These are phyloP conservation scores for Scheffersomyces stambukii DNA, from an alignment of 1,139 yeast genomes.

Conservation along the genomic window DNA sequence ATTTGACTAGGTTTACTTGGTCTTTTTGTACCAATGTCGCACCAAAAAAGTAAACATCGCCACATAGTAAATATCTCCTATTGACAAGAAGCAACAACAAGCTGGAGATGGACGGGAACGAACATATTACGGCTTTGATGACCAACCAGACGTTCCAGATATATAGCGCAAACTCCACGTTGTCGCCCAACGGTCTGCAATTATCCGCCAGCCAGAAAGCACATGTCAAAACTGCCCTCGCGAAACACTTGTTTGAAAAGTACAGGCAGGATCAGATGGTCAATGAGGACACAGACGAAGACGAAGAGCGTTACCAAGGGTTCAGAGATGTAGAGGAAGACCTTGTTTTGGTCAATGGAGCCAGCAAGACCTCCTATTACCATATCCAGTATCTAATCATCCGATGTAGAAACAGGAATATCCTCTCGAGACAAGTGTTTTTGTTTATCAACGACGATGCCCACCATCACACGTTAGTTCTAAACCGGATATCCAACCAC, in stretches of 20 bases:
- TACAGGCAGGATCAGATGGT: conserved; percentile 6
- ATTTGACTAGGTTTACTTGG: no score
- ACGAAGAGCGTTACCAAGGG: conserved; percentile 10
- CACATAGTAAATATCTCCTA: no score
- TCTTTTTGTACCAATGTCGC: no score
- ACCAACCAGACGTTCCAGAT: conserved; percentile 17
- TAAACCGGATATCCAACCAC: conserved; percentile 5
- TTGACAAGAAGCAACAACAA: no score
- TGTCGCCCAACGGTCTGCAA: conserved; percentile 5
- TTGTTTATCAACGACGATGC: conserved; percentile 6
- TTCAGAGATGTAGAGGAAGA: conserved; percentile 8
- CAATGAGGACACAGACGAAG: conserved; percentile 10
- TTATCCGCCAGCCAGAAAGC: conserved; percentile 11
- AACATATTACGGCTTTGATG: conserved; percentile 4
- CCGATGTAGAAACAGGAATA: conserved; percentile 4
- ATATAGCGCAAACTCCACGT: conserved; percentile 13
- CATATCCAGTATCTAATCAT: conserved; percentile 9
- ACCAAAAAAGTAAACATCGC: no score
- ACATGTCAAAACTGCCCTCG: conserved; percentile 9
- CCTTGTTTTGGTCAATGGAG: conserved; percentile 6
- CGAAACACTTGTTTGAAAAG: conserved; percentile 11
- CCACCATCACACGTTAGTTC: conserved; percentile 3
- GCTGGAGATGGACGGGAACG: no score
- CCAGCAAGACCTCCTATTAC: conserved; percentile 3
- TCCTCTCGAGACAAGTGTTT: conserved; percentile 10